phyloP scores from a whole-genome alignment of 1,284 basidiomycete genomes.

The Austroboletus niveus region DNA sequence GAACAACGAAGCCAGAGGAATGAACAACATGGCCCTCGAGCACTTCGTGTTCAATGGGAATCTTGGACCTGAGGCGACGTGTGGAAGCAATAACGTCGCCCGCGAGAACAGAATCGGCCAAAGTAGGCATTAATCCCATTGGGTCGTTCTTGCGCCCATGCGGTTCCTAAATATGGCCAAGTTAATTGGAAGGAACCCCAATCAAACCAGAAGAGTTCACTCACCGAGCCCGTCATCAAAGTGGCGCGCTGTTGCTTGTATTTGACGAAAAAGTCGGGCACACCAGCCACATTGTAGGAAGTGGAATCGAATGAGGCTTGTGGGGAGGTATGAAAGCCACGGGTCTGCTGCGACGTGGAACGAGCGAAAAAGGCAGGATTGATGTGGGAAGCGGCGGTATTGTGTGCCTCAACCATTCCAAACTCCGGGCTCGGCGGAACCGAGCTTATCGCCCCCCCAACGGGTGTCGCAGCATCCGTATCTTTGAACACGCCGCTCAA shows the following conservation, averaged over 20 bases:
- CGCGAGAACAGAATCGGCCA: slow-evolving; percentile 22
- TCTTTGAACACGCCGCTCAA: neutral
- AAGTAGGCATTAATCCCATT: slow-evolving; percentile 23
- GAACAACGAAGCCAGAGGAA: slow-evolving; percentile 34
- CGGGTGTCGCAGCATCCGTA: too few species aligned
- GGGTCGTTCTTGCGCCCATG: slow-evolving; percentile 6
- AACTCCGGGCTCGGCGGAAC: neutral
- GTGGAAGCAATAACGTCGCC: slow-evolving; percentile 30
- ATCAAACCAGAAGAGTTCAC: neutral
- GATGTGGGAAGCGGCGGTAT: neutral
- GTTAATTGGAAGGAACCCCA: neutral
- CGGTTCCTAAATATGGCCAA: neutral
- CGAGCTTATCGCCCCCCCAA: too few species aligned
- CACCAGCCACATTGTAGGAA: slow-evolving; percentile 26
- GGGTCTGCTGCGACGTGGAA: slow-evolving; percentile 14
- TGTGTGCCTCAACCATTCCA: neutral
- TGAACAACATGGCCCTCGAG: slow-evolving; percentile 25
- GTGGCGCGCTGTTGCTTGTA: slow-evolving; percentile 21
- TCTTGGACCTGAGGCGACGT: slow-evolving; percentile 26
- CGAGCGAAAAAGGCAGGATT: neutral
- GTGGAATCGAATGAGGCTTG: slow-evolving; percentile 18
- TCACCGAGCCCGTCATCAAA: slow-evolving; percentile 6
- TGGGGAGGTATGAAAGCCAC: slow-evolving; percentile 33
- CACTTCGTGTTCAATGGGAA: slow-evolving; percentile 27
- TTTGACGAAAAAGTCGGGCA: slow-evolving; percentile 31